Evolutionary conservation across 2,329 filamentous ascomycete species (phyloP).

Genomic region (Metarhizium brunneum): DNA sequence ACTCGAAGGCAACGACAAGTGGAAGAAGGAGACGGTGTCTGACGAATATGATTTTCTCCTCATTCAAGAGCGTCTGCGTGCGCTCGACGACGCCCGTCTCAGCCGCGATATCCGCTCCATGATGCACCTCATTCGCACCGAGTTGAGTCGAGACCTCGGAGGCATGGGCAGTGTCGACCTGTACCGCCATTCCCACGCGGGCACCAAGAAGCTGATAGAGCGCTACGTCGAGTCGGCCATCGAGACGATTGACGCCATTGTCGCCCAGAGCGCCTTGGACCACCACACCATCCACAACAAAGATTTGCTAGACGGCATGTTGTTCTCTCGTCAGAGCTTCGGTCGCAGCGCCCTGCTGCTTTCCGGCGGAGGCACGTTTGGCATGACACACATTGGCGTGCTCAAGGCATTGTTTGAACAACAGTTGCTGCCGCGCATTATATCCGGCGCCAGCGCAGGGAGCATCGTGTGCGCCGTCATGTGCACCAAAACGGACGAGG

Average conservation of each 20-base stretch:
- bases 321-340: conserved; percentile 68
- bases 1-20: conserved; percentile 70
- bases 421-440: conserved; percentile 70
- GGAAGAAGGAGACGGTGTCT: conserved; percentile 60
- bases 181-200: conserved; percentile 76
- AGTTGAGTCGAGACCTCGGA: conserved; percentile 70
- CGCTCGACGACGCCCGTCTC: conserved; percentile 65
- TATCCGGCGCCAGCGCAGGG: conserved; percentile 79
- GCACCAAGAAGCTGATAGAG: conserved; percentile 82
- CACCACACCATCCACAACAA: conserved; percentile 47
- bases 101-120: conserved; percentile 66
- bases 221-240: conserved; percentile 74
- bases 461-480: conserved; percentile 78
- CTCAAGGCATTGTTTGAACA: conserved; percentile 71
- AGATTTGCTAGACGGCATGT: conserved; percentile 55
- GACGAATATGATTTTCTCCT: conserved; percentile 63
- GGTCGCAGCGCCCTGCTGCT: conserved; percentile 76
- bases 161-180: conserved; percentile 77
- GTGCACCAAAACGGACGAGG: conserved; percentile 68
- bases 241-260: conserved; percentile 61
- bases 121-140: conserved; percentile 72
- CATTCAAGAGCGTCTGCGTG: conserved; percentile 58
- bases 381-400: conserved; percentile 87
- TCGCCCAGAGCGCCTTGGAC: conserved; percentile 46
- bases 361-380: conserved; percentile 81